Evolutionary conservation across 1,139 yeast genomes (phyloP).

Genomic region (Lodderomyces orthopsilosis): DNA sequence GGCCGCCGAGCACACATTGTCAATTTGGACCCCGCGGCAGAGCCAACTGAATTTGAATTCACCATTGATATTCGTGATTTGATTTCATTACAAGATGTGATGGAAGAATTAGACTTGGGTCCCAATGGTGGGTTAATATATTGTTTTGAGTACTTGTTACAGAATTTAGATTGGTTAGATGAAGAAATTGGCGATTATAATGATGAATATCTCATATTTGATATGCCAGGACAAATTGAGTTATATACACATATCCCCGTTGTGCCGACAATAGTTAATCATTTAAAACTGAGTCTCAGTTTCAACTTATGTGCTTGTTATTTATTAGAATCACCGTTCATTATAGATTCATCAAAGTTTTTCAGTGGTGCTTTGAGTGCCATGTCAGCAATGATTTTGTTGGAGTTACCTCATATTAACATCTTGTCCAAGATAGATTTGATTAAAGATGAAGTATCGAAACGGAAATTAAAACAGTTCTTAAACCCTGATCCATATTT

Average conservation of each 20-base stretch:
- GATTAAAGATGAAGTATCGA: constrained; percentile 70
- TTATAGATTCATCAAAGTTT: constrained; percentile 84
- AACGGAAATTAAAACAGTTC: constrained; percentile 75
- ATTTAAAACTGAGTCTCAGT: constrained; percentile 72
- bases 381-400: constrained; percentile 95
- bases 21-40: constrained; percentile 97
- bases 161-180: constrained; percentile 94
- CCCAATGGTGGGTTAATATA: constrained; percentile 94
- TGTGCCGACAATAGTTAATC: constrained; percentile 82
- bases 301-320: constrained; percentile 92
- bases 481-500: constrained; percentile 90
- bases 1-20: constrained; percentile 95
- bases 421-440: constrained; percentile 83
- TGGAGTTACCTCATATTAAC: constrained; percentile 93
- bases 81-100: constrained; percentile 90
- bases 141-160: constrained; percentile 85
- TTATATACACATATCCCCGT: constrained; percentile 93
- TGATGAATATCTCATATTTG: constrained; percentile 91
- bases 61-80: constrained; percentile 90
- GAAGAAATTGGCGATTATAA: constrained; percentile 92
- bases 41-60: constrained; percentile 85
- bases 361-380: constrained; percentile 95
- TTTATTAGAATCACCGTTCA: constrained; percentile 89
- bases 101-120: constrained; percentile 91
- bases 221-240: constrained; percentile 98